Base-by-base conservation (phyloP, 1,139 yeast genomes). In the Suhomyces taliae region DNA sequence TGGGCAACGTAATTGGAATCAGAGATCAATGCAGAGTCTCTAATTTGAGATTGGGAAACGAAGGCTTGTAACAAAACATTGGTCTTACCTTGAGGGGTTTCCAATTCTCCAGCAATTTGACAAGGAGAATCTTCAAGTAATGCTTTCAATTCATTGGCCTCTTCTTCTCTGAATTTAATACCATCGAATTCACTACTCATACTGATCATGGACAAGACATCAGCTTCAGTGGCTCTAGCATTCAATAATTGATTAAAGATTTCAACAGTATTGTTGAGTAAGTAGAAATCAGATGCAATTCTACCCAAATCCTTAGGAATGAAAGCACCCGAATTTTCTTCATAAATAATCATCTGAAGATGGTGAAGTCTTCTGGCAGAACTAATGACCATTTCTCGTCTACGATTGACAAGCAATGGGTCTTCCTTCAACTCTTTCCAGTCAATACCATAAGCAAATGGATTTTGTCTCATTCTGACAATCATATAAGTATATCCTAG, bases 1-100 rank as follows among this genome's bases (percentile, higher is more conserved):
- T 95, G 99, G 1, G 98, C 97, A 49, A 95, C 96, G 63, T 93
- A 95, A 52, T 89, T 87, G 37, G 90, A 78, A 65, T 95, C 99
- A 0, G 97, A 89, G 2, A 82, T 74, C 51, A 95, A 72, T 0
- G 97, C 87, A 1, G 97, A 83, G 51, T 90, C 96, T 54, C 78
- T 79, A 35, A 91, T 80, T 9, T 65, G 58, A 0, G 90, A 83
- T 50, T 84, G 84, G 0, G 98, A 90, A 31, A 95, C 87, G 62
- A 78, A 95, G 0, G 97, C 85, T 64, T 95, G 99, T 34, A 95
- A 71, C 41, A 95, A 74, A 41, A 91, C 80, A 56, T 93, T 91
- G 0, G 97, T 88, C 62, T 95, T 95, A 6, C 95, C 95, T 50
- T 83, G 90, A 0, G 96, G 70, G 0, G 93, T 77, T 47, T 86